Percentiles rank a stretch among this genome's conserved stretches.
Conservation (phyloP, 768 basidiomycete species). For the Russula brevipes region DNA sequence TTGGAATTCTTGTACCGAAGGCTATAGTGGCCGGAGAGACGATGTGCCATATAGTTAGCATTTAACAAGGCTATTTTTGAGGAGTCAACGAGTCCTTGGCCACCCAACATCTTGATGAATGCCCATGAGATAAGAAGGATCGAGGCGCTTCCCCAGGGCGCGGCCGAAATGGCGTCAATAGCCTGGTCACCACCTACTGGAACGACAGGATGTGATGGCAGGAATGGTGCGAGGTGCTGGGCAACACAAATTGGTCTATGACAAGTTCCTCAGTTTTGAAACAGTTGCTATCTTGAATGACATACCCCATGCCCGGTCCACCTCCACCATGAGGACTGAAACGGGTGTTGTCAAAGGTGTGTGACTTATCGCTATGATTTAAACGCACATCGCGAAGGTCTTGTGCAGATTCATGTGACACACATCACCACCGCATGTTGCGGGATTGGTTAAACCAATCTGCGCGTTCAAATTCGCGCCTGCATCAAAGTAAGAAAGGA, state of each 20-base stretch:
- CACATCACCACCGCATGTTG: slow-evolving; percentile 94
- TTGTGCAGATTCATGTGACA: slow-evolving; percentile 99
- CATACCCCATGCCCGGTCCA: slow-evolving; percentile 90
- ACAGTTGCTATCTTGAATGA: neutral
- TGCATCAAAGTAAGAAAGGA: slow-evolving; percentile 24
- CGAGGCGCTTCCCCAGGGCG: slow-evolving; percentile 91
- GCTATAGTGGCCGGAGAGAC: slow-evolving; percentile 78
- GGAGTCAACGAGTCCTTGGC: slow-evolving; percentile 77
- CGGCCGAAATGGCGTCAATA: slow-evolving; percentile 86
- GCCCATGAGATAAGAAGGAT: slow-evolving; percentile 98
- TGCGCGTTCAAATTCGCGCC: slow-evolving; percentile 93
- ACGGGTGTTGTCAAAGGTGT: neutral
- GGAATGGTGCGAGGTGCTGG: slow-evolving; percentile 89
- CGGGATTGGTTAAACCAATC: slow-evolving; percentile 87
- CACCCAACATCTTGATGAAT: slow-evolving; percentile 99
- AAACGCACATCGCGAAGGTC: slow-evolving; percentile 84
- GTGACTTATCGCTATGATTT: neutral
- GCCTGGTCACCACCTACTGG: slow-evolving; percentile 59
- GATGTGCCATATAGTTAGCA: slow-evolving; percentile 95
- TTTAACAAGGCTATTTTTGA: slow-evolving; percentile 86
- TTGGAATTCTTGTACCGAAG: slow-evolving; percentile 88
- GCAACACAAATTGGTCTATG: slow-evolving; percentile 87
- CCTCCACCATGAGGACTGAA: slow-evolving; percentile 92
- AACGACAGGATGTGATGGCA: slow-evolving; percentile 81
- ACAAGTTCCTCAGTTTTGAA: slow-evolving; percentile 4